Evolutionary conservation across 2,329 filamentous ascomycete species (phyloP).

Genomic region (Fusarium staphyleae): DNA sequence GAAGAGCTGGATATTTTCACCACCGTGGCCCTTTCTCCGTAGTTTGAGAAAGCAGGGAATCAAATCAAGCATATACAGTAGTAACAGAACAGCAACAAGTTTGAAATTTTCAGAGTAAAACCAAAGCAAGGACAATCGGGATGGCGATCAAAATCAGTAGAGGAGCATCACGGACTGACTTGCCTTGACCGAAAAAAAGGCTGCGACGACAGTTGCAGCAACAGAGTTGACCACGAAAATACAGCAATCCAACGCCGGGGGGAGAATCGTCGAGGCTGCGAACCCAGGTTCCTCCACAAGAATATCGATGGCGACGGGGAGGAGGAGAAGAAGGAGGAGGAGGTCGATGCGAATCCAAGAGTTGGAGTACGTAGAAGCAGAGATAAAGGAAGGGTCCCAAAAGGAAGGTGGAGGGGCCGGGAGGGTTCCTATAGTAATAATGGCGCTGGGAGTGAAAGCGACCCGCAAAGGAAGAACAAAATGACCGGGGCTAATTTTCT

Average conservation of each 20-base stretch:
- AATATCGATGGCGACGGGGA: constrained; percentile 27
- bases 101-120: background rate
- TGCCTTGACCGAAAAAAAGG: constrained; percentile 33
- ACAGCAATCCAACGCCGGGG: constrained; percentile 17
- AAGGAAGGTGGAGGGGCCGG: constrained; percentile 34
- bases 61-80: background rate
- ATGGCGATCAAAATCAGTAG: constrained; percentile 19
- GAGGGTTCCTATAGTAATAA: constrained; percentile 39
- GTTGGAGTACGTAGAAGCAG: constrained; percentile 29
- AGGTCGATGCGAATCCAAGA: constrained; percentile 18
- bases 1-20: constrained; percentile 18
- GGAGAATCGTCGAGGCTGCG: constrained; percentile 16
- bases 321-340: constrained; percentile 13
- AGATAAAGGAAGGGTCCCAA: constrained; percentile 33
- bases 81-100: background rate
- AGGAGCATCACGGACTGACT: constrained; percentile 26
- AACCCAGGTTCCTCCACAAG: constrained; percentile 34
- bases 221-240: constrained; percentile 18
- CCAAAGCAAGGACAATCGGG: constrained; percentile 1
- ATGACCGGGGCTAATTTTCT: constrained; percentile 28
- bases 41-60: constrained; percentile 3
- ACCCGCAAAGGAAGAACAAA: constrained; percentile 20
- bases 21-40: constrained; percentile 13
- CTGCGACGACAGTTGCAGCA: constrained; percentile 27
- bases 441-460: constrained; percentile 21